Evolutionary conservation across 805 yeast species (phyloP).

Genomic region (Barnettozyma populi): DNA sequence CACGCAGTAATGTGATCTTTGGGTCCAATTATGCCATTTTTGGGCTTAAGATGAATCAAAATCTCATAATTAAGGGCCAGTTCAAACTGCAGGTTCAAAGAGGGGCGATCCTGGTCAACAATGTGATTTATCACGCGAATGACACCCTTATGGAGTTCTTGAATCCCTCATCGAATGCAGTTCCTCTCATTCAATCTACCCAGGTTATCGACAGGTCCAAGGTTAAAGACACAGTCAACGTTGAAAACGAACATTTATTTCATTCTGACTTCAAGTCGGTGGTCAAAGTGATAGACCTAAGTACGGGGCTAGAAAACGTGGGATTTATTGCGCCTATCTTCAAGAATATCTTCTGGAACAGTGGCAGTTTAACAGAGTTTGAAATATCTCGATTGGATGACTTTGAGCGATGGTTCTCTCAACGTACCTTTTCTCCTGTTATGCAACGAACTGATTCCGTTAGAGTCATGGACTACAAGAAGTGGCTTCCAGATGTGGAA

Average conservation of each 20-base stretch:
- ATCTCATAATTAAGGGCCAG: constrained; percentile 43
- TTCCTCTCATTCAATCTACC: constrained; percentile 42
- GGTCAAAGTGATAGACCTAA: constrained; percentile 30
- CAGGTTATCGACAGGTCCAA: constrained; percentile 31
- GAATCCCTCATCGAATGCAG: constrained; percentile 29
- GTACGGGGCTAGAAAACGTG: constrained; percentile 41
- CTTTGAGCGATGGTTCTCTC: constrained; percentile 24
- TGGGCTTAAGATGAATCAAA: constrained; percentile 40
- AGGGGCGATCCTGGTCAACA: constrained; percentile 44
- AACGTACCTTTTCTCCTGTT: constrained; percentile 36
- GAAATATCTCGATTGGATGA: constrained; percentile 13
- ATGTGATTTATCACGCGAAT: constrained; percentile 29
- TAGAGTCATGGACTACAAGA: constrained; percentile 17
- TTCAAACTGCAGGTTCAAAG: constrained; percentile 37
- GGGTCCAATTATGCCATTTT: constrained; percentile 30
- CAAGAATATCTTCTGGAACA: constrained; percentile 34
- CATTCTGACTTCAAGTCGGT: constrained; percentile 38
- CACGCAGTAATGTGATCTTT: constrained; percentile 33
- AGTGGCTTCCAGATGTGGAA: constrained; percentile 35
- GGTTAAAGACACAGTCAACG: constrained; percentile 26
- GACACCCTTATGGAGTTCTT: constrained; percentile 28
- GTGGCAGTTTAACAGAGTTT: constrained; percentile 12
- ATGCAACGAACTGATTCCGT: constrained; percentile 25
- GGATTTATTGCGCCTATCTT: constrained; percentile 40
- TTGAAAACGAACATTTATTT: constrained; percentile 35